Base-by-base conservation (phyloP, 2,329 filamentous ascomycete species). In the Alternaria brassicicola region DNA sequence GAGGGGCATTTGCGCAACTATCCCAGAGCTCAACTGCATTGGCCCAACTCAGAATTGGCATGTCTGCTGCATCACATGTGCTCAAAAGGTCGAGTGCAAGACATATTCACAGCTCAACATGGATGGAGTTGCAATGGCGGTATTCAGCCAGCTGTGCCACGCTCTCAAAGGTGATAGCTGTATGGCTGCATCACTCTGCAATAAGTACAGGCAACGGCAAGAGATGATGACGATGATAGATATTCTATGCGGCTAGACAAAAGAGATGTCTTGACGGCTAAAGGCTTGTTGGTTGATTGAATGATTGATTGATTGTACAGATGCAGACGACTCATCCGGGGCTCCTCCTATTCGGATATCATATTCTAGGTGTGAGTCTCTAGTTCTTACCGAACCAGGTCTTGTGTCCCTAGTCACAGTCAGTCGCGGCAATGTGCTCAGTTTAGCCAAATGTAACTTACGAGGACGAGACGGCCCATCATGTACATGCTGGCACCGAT, bases 401-500 rank as follows among this genome's bases (percentile, higher is more conserved):
- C 86, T 92, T 93, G 84, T 93, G 86, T 73, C 91, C 91, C 63
- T 80, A 15, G 49, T 13, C 10, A 47, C 59, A 36, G 61, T 65
- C 33, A 54, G 47, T 15, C 33, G 9, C n/a, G 23, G 3, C 23
- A 36, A 9, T 13, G 10, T n/a, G n/a, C 15, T 43, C 17, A n/a
- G 9, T 10, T 33, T 15, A 23, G 28, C 13, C 28, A 43, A n/a
- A 10, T 17, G 12, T 9, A 12, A 69, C 79, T 39, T 76, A 81
- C 79, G 42, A 88, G 76, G 65, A 90, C 81, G 82, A 90, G 87
- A 76, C 91, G 89, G 77, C 84, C 81, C 82, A 90, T 88, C 82
- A 88, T 89, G 83, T 90, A 94, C 80, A 91, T 81, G 64, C 73
- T 82, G 90, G 88, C 83, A 74, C 80, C 83, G 70, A 88, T 79